phyloP scores from a whole-genome alignment of 164 flowering plant species.

The Akebia trifoliata region DNA sequence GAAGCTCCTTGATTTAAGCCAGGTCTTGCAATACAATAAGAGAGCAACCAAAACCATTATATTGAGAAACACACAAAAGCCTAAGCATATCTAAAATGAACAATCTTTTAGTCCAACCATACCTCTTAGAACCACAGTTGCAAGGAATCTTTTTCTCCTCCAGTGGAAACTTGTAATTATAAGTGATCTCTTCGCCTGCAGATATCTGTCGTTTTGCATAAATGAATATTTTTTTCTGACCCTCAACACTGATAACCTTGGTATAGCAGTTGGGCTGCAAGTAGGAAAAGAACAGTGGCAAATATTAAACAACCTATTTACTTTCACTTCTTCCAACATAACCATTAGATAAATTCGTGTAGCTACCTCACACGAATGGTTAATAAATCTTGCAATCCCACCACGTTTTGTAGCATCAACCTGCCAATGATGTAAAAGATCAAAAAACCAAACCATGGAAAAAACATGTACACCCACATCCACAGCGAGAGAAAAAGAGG shows the following conservation, averaged over 20 bases:
- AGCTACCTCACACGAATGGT: conserved; percentile 96
- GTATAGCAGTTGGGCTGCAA: conserved; percentile 98
- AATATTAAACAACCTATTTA: neutral
- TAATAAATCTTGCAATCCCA: conserved; percentile 94
- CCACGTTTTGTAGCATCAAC: conserved; percentile 99
- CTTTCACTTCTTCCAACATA: neutral
- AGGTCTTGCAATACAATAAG: too few relatives aligned
- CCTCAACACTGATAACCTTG: conserved; percentile 88
- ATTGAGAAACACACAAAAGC: neutral
- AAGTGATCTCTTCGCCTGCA: conserved; percentile 94
- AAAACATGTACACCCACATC: too few relatives aligned
- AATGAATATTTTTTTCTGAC: conserved; percentile 89
- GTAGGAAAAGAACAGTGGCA: neutral
- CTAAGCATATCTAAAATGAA: neutral
- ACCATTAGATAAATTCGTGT: neutral
- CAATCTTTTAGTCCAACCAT: conserved; percentile 13
- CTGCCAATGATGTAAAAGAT: conserved; percentile 29
- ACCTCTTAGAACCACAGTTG: conserved; percentile 90
- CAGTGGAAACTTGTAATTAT: conserved; percentile 95
- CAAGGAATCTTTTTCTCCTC: conserved; percentile 98
- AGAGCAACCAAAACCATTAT: neutral
- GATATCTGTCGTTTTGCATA: conserved; percentile 87
- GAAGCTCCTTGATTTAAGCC: too few relatives aligned
- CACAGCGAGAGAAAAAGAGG: neutral
- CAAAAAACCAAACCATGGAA: too few relatives aligned